phyloP scores from a whole-genome alignment of 768 basidiomycete species.

The Cystobasidium tubakii region DNA sequence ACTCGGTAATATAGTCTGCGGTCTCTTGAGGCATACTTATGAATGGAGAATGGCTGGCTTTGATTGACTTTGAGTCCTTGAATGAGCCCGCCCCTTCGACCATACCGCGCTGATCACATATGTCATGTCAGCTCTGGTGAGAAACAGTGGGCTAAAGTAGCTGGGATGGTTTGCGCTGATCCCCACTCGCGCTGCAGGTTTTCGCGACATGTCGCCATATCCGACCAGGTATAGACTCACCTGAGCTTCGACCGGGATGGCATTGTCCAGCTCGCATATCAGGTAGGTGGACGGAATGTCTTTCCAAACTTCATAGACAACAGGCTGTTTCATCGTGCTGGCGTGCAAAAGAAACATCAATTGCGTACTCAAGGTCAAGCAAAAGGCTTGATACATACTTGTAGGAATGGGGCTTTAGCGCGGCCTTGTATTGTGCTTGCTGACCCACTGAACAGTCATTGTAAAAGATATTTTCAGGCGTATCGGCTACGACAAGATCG shows the following conservation, averaged over 20 bases:
- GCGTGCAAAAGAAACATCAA: not conserved
- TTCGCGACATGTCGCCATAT: no score
- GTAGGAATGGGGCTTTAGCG: slow-evolving; percentile 22
- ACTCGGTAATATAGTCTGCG: not conserved
- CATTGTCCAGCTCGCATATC: slow-evolving; percentile 23
- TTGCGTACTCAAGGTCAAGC: not conserved
- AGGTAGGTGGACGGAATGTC: slow-evolving; percentile 27
- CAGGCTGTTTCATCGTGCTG: slow-evolving; percentile 1
- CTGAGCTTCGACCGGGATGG: slow-evolving; percentile 14
- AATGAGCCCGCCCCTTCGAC: slow-evolving; percentile 18
- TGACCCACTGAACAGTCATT: slow-evolving; percentile 7
- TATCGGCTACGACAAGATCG: not conserved
- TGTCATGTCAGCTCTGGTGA: not conserved
- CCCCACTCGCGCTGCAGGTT: no score
- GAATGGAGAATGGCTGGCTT: slow-evolving; percentile 31
- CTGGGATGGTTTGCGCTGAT: no score
- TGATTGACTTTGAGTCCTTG: not conserved
- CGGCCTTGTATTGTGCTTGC: slow-evolving; percentile 2
- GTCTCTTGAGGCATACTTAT: slow-evolving; percentile 18
- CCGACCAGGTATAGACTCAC: not conserved
- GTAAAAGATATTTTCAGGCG: slow-evolving; percentile 32
- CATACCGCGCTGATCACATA: slow-evolving; percentile 1
- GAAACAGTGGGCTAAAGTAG: no score
- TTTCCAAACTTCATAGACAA: slow-evolving; percentile 22
- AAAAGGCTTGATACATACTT: not conserved